Evolutionary conservation across 108 stramenopile genomes (phyloP).

Genomic region (Epithemia pelagica): DNA sequence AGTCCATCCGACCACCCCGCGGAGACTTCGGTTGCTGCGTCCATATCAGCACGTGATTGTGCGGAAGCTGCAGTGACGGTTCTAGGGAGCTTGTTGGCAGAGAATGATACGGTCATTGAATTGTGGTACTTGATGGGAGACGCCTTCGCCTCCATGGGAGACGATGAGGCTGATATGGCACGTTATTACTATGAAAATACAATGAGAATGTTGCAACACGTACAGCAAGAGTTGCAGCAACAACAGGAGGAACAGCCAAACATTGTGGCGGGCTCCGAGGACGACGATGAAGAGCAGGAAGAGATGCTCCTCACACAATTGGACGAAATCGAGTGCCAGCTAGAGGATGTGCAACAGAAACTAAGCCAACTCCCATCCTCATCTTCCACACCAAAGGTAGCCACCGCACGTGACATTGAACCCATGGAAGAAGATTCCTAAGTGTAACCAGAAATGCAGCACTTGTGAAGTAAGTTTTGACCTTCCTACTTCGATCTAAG

Average conservation of each 20-base stretch:
- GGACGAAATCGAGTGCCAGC: conserved; percentile 37
- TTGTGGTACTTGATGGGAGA: conserved; percentile 79
- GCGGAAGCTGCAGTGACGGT: conserved; percentile 65
- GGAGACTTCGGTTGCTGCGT: not conserved
- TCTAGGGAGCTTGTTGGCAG: conserved; percentile 74
- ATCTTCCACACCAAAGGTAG: no score
- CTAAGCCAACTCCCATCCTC: conserved; percentile 9
- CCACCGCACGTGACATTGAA: not conserved
- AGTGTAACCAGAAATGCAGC: no score
- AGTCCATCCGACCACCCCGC: not conserved
- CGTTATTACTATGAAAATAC: conserved; percentile 59
- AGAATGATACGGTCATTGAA: conserved; percentile 87
- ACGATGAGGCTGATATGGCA: conserved; percentile 46
- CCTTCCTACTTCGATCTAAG: no score
- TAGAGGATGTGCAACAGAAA: conserved; percentile 34
- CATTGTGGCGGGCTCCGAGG: conserved; percentile 20
- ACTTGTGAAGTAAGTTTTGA: no score
- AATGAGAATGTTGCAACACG: conserved; percentile 58
- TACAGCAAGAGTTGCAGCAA: conserved; percentile 51
- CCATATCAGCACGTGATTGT: conserved; percentile 36
- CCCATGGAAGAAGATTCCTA: not conserved
- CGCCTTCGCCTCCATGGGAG: conserved; percentile 52
- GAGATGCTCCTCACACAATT: conserved; percentile 55
- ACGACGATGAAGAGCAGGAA: conserved; percentile 35
- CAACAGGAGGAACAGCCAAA: conserved; percentile 18